A percentile compares a stretch with the other conserved stretches of the same genome.
Evolutionary conservation across 176 grass and related monocot species (phyloP).

Genomic region (Aegilops longissima): DNA sequence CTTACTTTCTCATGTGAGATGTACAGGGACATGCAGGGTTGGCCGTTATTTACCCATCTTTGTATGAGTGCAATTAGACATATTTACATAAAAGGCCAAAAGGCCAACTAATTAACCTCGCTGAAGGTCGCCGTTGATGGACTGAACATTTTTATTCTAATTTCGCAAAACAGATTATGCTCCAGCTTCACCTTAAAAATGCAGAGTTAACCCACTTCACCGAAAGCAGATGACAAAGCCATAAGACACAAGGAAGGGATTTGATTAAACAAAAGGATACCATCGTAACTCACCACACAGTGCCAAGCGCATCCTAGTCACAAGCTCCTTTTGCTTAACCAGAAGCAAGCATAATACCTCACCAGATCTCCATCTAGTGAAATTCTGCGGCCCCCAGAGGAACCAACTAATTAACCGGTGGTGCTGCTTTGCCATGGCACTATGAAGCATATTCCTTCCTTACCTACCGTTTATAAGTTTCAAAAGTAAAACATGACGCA

Average conservation of each 20-base stretch:
- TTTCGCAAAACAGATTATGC: not conserved
- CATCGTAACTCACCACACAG: not conserved
- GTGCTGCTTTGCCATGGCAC: not conserved
- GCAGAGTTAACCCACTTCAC: not conserved
- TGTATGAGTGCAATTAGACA: not conserved
- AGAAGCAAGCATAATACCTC: not conserved
- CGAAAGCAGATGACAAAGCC: not conserved
- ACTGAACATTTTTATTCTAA: not conserved
- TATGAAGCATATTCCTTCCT: conserved; percentile 13
- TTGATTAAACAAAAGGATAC: not conserved
- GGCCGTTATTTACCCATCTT: not conserved
- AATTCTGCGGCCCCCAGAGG: conserved; percentile 10
- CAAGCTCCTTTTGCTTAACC: not conserved
- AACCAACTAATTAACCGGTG: conserved; percentile 8
- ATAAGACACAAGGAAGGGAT: not conserved
- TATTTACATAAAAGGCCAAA: not conserved
- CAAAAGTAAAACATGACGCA: conserved; percentile 16
- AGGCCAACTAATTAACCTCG: not conserved
- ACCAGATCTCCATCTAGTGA: not conserved
- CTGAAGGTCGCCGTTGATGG: not conserved
- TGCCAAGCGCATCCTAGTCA: not conserved
- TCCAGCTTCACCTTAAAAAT: not conserved
- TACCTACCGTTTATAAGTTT: not conserved
- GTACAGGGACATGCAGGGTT: not conserved
- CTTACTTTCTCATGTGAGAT: not conserved